Base-by-base conservation (phyloP, 2,329 filamentous ascomycete genomes). In the Fusarium compactum region DNA sequence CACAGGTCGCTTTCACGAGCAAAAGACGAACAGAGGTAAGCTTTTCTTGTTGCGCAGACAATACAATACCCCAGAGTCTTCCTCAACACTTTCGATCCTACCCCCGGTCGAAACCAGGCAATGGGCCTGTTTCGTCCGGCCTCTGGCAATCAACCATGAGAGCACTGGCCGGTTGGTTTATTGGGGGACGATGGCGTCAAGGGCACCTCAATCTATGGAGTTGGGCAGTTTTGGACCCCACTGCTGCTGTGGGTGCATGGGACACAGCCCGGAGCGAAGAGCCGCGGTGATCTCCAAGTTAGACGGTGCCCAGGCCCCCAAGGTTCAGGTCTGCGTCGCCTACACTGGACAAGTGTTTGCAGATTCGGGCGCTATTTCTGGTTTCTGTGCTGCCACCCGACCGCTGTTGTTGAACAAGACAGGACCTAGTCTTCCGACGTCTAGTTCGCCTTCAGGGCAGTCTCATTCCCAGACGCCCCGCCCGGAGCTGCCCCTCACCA, bases 101-200 rank as follows among this genome's bases (percentile, higher is more conserved):
- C 24, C 47, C 46, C 41, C 24, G 34, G 45, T 34, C 40, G 32
- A 29, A 29, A 29, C 29, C 34, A 41, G 27, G 43, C 24, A 45
- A 64, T 50, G 29, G 16, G 29, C 41, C 58, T 54, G 41, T 55
- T 47, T 48, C 16, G 58, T 38, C 38, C 20, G 24, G 50, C 44
- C 22, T 58, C 40, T 47, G 30, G 54, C 20, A 27, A 29, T 16
- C 50, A 53, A 43, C 24, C 50, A 29, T 16, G 16, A 43, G n/a
- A 43, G 24, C 38, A 53, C 38, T 67, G 46, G 58, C 41, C 22
- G 38, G 66, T 30, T 25, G 24, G 50, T 43, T 41, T 41, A 62
- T 50, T 45, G 44, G 62, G 48, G 66, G 32, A 56, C 34, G 44
- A 70, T 69, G 66, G 66, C 66, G 67, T 67, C 66, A 58, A 67